These are phyloP conservation scores for Leucoagaricus sp. DNA, from an alignment of 1,284 basidiomycete species.

Conservation along the genomic window DNA sequence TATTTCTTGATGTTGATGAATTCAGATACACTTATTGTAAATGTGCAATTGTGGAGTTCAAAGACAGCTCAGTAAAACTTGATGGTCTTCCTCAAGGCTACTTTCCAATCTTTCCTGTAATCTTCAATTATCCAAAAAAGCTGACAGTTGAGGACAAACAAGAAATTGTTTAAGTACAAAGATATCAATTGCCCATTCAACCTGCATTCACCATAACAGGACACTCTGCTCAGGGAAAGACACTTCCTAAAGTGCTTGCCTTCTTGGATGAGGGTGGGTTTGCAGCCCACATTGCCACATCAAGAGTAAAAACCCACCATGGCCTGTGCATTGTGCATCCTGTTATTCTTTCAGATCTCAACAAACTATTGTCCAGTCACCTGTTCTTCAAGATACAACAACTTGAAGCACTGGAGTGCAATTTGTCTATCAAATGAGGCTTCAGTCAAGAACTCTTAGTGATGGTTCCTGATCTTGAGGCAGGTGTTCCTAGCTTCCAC, in stretches of 20 bases:
- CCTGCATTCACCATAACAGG: constrained; percentile 16
- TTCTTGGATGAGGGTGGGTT: constrained; percentile 17
- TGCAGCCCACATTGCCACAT: constrained; percentile 9
- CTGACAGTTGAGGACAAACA: neutral
- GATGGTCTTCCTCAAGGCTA: neutral
- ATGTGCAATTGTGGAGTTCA: neutral
- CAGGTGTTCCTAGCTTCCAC: neutral
- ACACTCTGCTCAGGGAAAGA: constrained; percentile 22
- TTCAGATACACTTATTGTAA: neutral
- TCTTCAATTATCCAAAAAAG: neutral
- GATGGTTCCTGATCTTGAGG: no score
- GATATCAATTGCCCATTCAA: constrained; percentile 14
- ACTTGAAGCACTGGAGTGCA: neutral
- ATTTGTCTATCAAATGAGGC: neutral
- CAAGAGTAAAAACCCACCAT: neutral
- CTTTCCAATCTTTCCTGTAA: neutral
- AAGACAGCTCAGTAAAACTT: neutral
- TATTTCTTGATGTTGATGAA: neutral
- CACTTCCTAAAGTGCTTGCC: constrained; percentile 15
- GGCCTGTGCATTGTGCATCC: neutral
- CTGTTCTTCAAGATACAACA: neutral
- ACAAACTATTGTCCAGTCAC: neutral
- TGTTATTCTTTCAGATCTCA: neutral
- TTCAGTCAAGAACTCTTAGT: neutral
- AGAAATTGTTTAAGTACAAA: neutral